A percentile compares a stretch with the other conserved stretches of the same genome.
Conservation (phyloP, 305 asterid species). For the Salvia sclarea region DNA sequence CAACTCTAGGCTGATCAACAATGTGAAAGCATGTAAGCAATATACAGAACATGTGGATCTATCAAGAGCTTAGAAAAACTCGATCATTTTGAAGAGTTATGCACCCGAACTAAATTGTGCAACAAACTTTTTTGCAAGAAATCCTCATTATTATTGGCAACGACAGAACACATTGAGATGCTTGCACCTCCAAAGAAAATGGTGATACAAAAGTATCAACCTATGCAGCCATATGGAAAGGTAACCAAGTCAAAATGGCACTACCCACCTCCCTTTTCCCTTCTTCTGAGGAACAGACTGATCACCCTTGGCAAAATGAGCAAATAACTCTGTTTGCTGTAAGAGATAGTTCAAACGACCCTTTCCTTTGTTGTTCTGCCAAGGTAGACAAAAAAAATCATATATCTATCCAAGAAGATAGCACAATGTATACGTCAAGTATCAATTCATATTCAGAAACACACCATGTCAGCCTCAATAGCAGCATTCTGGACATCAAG, state of each 20-base stretch:
- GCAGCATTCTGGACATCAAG: slow-evolving; percentile 91
- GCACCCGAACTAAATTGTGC: not conserved
- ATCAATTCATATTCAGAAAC: slow-evolving; percentile 26
- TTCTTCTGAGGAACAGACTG: slow-evolving; percentile 69
- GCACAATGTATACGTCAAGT: not conserved
- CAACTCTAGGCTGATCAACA: not conserved
- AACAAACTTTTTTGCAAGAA: not conserved
- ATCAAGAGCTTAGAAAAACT: not conserved
- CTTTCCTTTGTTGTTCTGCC: slow-evolving; percentile 88
- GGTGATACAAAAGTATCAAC: slow-evolving; percentile 3
- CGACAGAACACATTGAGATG: not conserved
- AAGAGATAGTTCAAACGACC: slow-evolving; percentile 92
- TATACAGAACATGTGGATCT: not conserved
- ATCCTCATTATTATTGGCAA: slow-evolving; percentile 3
- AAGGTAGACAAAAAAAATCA: slow-evolving; percentile 32
- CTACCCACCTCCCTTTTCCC: slow-evolving; percentile 72
- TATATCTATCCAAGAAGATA: slow-evolving; percentile 5
- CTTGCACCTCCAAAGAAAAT: slow-evolving; percentile 1
- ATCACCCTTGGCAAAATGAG: slow-evolving; percentile 96
- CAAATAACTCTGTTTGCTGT: slow-evolving; percentile 97
- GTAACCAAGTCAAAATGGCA: not conserved
- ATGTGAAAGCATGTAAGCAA: not conserved
- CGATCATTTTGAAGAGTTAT: not conserved
- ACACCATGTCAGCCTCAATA: slow-evolving; percentile 91
- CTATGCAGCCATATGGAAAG: not conserved